Percentiles rank a stretch among this genome's conserved stretches.
Evolutionary conservation across 75 land plant species (phyloP).

Genomic region (Isoetes taiwanensis): DNA sequence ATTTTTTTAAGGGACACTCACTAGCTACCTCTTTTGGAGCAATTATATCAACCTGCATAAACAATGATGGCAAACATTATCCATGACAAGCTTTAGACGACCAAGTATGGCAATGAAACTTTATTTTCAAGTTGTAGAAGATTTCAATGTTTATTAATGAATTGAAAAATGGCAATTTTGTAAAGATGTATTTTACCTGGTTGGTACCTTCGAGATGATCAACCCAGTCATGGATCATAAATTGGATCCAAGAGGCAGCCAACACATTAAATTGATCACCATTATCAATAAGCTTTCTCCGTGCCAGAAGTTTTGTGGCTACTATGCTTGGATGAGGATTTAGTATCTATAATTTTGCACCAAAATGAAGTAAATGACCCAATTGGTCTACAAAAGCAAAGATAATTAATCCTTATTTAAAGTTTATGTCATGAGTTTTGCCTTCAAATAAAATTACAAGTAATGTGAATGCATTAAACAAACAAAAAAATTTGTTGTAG

Average conservation of each 20-base stretch:
- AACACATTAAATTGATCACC: slow-evolving; percentile 56
- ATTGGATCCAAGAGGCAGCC: slow-evolving; percentile 48
- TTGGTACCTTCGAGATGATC: slow-evolving; percentile 41
- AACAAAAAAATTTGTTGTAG: no score
- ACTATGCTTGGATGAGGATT: slow-evolving; percentile 44
- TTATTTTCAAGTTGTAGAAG: no score
- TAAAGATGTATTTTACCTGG: neutral
- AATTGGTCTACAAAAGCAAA: no score
- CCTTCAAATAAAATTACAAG: no score
- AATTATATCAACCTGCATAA: slow-evolving; percentile 20
- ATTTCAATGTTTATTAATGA: no score
- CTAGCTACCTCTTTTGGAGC: slow-evolving; percentile 23
- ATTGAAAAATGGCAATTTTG: neutral
- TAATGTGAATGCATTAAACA: no score
- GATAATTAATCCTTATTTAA: no score
- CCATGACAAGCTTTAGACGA: neutral
- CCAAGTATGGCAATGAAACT: no score
- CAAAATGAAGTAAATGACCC: no score
- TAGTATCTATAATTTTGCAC: no score
- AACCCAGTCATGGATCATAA: slow-evolving; percentile 70
- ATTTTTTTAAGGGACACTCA: slow-evolving; percentile 38
- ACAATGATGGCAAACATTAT: neutral
- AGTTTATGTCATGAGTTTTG: no score
- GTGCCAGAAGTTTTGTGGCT: slow-evolving; percentile 41
- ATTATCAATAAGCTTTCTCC: slow-evolving; percentile 25